Evolutionary conservation across 2,329 filamentous ascomycete species (phyloP).

Genomic region (Penicillium digitatum): DNA sequence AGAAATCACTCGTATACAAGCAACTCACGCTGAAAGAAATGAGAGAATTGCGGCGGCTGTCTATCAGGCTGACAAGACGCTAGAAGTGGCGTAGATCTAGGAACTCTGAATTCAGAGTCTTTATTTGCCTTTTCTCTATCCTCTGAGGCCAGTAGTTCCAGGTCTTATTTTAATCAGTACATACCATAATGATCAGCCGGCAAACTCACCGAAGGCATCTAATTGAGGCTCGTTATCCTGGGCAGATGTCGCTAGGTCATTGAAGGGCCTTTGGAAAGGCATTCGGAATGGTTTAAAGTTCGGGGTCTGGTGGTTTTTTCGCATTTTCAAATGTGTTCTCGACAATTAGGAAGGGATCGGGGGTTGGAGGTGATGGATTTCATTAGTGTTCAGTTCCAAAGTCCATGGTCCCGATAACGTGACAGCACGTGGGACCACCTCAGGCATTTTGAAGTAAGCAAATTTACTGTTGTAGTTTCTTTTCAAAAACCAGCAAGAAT

Average conservation of each 20-base stretch:
- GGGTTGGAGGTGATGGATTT: background rate
- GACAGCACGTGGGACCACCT: conserved; percentile 7
- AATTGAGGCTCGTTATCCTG: conserved; percentile 33
- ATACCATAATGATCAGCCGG: background rate
- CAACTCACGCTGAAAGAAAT: conserved; percentile 32
- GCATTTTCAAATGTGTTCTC: conserved; percentile 15
- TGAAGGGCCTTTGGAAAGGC: conserved; percentile 4
- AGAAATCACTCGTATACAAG: background rate
- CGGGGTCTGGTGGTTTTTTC: conserved; percentile 5
- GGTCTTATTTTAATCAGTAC: conserved; percentile 26
- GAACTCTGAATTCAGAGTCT: background rate
- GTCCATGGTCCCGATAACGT: background rate
- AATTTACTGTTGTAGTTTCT: too few species aligned
- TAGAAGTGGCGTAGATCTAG: background rate
- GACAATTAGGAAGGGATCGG: background rate
- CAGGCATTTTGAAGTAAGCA: background rate
- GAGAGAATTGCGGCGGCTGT: conserved; percentile 20
- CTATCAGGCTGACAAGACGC: background rate
- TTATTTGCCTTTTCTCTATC: conserved; percentile 8
- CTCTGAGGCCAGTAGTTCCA: conserved; percentile 37
- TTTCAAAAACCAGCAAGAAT: background rate
- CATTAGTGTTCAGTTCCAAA: background rate
- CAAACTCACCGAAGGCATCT: conserved; percentile 49
- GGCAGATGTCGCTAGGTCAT: background rate
- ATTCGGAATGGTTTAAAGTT: conserved; percentile 8